Percentiles rank a stretch among this genome's conserved stretches.
These are phyloP conservation scores for Neonectria hederae DNA, from an alignment of 2,329 filamentous ascomycete species.

Conservation along the genomic window DNA sequence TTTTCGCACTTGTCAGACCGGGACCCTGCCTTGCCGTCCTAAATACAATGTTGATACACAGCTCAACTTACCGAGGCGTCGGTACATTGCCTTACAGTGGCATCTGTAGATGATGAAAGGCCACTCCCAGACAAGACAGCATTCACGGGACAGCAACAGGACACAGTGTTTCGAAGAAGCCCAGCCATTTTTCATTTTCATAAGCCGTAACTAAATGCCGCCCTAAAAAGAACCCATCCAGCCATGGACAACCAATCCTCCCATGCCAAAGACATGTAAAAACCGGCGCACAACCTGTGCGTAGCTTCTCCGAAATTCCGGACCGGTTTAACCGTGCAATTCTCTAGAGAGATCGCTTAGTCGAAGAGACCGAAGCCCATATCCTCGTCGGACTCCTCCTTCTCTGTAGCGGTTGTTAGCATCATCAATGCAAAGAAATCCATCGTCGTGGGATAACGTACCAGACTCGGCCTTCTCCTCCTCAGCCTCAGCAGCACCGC, in stretches of 20 bases:
- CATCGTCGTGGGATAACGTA: not conserved
- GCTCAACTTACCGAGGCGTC: not conserved
- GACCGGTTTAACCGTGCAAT: slow-evolving; percentile 44
- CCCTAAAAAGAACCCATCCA: slow-evolving; percentile 43
- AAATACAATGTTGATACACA: no score
- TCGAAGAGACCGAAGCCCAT: slow-evolving; percentile 83
- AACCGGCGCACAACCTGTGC: slow-evolving; percentile 45
- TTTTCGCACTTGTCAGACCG: not conserved
- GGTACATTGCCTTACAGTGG: not conserved
- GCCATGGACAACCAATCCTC: slow-evolving; percentile 46
- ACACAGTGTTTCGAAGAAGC: slow-evolving; percentile 34
- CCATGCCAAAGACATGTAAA: slow-evolving; percentile 45
- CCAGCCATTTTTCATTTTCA: slow-evolving; percentile 45
- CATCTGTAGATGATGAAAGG: not conserved
- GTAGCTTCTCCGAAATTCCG: slow-evolving; percentile 48
- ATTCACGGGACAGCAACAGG: not conserved
- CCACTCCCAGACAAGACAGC: no score
- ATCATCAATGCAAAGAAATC: not conserved
- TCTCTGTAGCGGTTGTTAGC: slow-evolving; percentile 37
- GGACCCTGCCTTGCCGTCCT: not conserved
- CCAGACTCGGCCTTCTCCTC: slow-evolving; percentile 82
- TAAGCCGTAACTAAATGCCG: slow-evolving; percentile 43
- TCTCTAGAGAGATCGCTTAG: slow-evolving; percentile 59
- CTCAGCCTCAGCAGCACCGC: slow-evolving; percentile 76
- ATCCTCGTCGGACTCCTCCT: slow-evolving; percentile 74